A percentile compares a stretch with the other conserved stretches of the same genome.
Evolutionary conservation across 83 land plant genomes (phyloP).

Genomic region (Diphasiastrum complanatum): DNA sequence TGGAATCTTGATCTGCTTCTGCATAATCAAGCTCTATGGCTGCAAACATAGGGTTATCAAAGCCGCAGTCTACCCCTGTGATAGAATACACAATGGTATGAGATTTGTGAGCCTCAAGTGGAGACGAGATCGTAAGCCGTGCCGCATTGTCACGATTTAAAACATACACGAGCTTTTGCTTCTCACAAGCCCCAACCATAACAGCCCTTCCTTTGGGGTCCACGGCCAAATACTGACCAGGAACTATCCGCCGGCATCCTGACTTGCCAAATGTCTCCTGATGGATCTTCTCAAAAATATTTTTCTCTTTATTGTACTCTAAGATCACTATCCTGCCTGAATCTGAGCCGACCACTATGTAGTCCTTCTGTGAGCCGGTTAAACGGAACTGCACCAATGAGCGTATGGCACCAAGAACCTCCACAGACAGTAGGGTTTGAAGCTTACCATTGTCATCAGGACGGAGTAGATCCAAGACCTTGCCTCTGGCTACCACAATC

Average conservation of each 20-base stretch:
- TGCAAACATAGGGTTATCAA: constrained; percentile 93
- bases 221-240: constrained; percentile 87
- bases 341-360: constrained; percentile 90
- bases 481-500: constrained; percentile 87
- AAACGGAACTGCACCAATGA: constrained; percentile 85
- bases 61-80: constrained; percentile 87
- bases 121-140: constrained; percentile 85
- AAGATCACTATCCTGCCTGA: constrained; percentile 91
- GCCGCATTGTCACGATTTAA: constrained; percentile 92
- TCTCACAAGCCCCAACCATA: constrained; percentile 86
- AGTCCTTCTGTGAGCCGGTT: constrained; percentile 93
- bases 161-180: constrained; percentile 97
- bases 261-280: constrained; percentile 99
- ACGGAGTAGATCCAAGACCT: constrained; percentile 73
- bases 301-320: constrained; percentile 78
- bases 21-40: constrained; percentile 96
- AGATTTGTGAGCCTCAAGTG: constrained; percentile 90
- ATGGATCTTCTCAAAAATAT: constrained; percentile 73
- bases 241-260: constrained; percentile 92
- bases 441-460: constrained; percentile 92
- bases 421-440: constrained; percentile 84
- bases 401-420: constrained; percentile 79
- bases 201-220: constrained; percentile 97
- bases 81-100: constrained; percentile 86
- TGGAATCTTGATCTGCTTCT: constrained; percentile 91